Percentiles rank a stretch among this genome's conserved stretches.
phyloP scores from a whole-genome alignment of 73 alveolate species.

The Tetrahymena thermophila region DNA sequence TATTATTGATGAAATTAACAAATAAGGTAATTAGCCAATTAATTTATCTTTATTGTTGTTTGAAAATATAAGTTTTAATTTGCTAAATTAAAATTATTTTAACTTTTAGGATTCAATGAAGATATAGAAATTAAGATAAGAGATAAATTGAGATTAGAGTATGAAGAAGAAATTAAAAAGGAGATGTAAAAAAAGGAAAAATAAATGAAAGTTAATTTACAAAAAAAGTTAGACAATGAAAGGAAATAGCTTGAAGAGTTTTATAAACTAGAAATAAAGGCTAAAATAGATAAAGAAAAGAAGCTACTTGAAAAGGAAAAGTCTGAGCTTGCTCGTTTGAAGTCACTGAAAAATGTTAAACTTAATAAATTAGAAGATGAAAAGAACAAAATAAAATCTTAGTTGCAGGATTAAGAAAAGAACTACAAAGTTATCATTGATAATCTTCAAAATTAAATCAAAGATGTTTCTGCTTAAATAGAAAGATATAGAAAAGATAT shows the following conservation, averaged over 20 bases:
- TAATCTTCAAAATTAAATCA: background rate
- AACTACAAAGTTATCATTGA: background rate
- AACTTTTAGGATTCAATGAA: background rate
- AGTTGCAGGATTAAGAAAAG: background rate
- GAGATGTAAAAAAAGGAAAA: background rate
- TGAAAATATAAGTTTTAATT: background rate
- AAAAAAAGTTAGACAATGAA: background rate
- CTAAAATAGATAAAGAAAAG: background rate
- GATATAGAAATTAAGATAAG: background rate
- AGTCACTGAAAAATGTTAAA: background rate
- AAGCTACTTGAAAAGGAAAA: background rate
- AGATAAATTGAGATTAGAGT: background rate
- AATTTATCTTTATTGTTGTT: background rate
- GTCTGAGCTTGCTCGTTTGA: background rate
- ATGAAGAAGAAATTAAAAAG: background rate
- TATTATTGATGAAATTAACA: background rate
- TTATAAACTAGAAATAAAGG: background rate
- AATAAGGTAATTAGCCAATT: background rate
- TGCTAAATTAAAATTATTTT: background rate
- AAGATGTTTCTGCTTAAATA: background rate
- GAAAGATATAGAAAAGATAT: background rate
- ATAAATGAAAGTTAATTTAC: background rate
- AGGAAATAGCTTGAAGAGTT: background rate
- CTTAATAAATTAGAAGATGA: background rate
- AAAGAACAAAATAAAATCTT: background rate